Conservation (phyloP, 2,329 filamentous ascomycete species). For the Paracamarosporium sp. region DNA sequence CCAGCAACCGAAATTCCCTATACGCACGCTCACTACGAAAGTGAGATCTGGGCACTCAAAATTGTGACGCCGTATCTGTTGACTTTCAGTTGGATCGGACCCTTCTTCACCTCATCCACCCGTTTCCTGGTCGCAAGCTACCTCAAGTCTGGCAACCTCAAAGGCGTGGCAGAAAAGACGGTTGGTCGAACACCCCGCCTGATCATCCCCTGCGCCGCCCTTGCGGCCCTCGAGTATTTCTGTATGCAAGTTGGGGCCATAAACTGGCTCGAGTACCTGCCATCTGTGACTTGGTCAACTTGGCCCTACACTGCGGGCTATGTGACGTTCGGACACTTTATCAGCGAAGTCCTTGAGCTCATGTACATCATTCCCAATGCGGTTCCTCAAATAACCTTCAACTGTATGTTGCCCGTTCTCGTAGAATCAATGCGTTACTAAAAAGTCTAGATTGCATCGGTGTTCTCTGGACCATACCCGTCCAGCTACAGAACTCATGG, state of each 20-base stretch:
- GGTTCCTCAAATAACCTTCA: slow-evolving; percentile 50
- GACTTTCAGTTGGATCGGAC: slow-evolving; percentile 52
- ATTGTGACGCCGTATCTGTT: slow-evolving; percentile 50
- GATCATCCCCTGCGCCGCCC: slow-evolving; percentile 47
- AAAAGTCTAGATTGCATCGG: slow-evolving; percentile 45
- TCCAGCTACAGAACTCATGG: slow-evolving; percentile 53
- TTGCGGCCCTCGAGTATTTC: slow-evolving; percentile 53
- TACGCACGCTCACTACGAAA: slow-evolving; percentile 43
- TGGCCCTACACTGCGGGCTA: slow-evolving; percentile 51
- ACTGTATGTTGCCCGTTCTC: slow-evolving; percentile 25
- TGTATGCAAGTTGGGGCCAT: slow-evolving; percentile 50
- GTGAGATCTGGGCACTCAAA: slow-evolving; percentile 46
- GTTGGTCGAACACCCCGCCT: slow-evolving; percentile 50
- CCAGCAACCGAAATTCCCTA: slow-evolving; percentile 43
- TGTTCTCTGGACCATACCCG: slow-evolving; percentile 55
- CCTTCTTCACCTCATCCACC: slow-evolving; percentile 53
- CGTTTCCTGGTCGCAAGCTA: slow-evolving; percentile 51
- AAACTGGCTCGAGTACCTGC: slow-evolving; percentile 49
- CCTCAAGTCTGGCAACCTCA: slow-evolving; percentile 48
- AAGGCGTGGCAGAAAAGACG: slow-evolving; percentile 49
- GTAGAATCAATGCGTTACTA: not conserved
- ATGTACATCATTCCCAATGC: slow-evolving; percentile 53
- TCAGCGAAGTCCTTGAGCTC: slow-evolving; percentile 51
- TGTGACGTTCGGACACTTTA: slow-evolving; percentile 46
- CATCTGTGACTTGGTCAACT: slow-evolving; percentile 52